Conservation (phyloP, 192 early-diverging fungal species). For the Podila epigama region DNA sequence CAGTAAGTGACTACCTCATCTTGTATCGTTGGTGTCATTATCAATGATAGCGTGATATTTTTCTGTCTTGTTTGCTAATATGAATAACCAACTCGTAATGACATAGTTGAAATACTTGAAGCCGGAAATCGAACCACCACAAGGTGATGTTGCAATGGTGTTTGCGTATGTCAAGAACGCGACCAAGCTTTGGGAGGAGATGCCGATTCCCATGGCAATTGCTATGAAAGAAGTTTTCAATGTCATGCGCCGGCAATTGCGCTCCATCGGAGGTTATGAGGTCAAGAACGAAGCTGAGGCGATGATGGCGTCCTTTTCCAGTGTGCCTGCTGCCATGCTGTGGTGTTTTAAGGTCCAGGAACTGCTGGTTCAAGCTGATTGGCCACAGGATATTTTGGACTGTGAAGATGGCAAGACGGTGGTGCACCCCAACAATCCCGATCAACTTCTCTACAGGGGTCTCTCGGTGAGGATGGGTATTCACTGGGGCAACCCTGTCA, state of each 20-base stretch:
- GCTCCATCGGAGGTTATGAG: conserved; percentile 88
- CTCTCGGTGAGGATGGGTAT: conserved; percentile 94
- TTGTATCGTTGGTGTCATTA: neutral
- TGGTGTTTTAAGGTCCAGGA: conserved; percentile 91
- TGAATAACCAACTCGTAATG: neutral
- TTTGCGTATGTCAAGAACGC: conserved; percentile 96
- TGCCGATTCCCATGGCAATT: conserved; percentile 81
- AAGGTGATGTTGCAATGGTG: conserved; percentile 83
- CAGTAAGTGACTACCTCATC: conserved; percentile 34
- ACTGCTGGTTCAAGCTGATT: conserved; percentile 80
- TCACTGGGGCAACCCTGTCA: conserved; percentile 88
- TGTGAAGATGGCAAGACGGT: conserved; percentile 78
- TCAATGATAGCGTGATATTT: neutral
- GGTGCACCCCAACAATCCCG: conserved; percentile 60
- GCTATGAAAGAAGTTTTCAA: conserved; percentile 87
- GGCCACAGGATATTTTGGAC: conserved; percentile 87
- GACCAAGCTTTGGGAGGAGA: conserved; percentile 88
- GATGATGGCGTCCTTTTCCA: conserved; percentile 92
- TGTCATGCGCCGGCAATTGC: conserved; percentile 82
- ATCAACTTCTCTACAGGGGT: conserved; percentile 79
- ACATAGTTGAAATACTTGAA: conserved; percentile 53
- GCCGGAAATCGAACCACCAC: conserved; percentile 84
- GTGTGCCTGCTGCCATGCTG: conserved; percentile 77
- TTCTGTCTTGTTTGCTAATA: neutral
- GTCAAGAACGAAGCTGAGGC: conserved; percentile 97